phyloP scores from a whole-genome alignment of 2,329 filamentous ascomycete species.

The Coleophoma cylindrospora region DNA sequence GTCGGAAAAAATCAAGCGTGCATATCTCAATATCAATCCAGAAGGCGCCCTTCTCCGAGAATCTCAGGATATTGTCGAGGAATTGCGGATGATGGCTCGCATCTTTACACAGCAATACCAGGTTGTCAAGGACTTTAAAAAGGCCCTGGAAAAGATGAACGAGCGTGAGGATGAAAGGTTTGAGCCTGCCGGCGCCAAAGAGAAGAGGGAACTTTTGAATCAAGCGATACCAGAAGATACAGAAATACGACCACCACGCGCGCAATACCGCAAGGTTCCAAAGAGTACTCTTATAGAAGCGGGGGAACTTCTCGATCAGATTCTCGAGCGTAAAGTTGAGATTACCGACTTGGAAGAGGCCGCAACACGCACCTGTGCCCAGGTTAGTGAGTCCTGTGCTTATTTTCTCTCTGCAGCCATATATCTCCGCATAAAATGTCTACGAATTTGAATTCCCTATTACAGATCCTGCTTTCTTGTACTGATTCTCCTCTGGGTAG shows the following conservation, averaged over 20 bases:
- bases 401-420: not conserved
- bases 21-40: conserved; percentile 31
- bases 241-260: not conserved
- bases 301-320: conserved; percentile 13
- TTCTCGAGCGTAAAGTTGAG: conserved; percentile 16
- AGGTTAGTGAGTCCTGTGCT: not conserved
- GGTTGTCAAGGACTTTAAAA: conserved; percentile 8
- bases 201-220: no score
- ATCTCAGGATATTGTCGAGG: conserved; percentile 37
- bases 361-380: conserved; percentile 6
- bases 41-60: conserved; percentile 35
- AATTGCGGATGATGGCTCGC: conserved; percentile 37
- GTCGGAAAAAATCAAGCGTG: conserved; percentile 8
- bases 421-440: conserved; percentile 7
- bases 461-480: not conserved
- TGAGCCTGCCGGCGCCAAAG: not conserved
- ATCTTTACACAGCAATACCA: conserved; percentile 24
- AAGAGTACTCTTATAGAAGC: conserved; percentile 9
- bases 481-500: no score
- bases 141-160: conserved; percentile 4
- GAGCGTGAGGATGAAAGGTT: conserved; percentile 20
- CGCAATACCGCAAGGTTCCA: not conserved
- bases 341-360: conserved; percentile 11
- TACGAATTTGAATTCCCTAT: conserved; percentile 6
- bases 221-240: no score